These are phyloP conservation scores for Phialophora tarda DNA, from an alignment of 2,329 filamentous ascomycete species.

Conservation along the genomic window DNA sequence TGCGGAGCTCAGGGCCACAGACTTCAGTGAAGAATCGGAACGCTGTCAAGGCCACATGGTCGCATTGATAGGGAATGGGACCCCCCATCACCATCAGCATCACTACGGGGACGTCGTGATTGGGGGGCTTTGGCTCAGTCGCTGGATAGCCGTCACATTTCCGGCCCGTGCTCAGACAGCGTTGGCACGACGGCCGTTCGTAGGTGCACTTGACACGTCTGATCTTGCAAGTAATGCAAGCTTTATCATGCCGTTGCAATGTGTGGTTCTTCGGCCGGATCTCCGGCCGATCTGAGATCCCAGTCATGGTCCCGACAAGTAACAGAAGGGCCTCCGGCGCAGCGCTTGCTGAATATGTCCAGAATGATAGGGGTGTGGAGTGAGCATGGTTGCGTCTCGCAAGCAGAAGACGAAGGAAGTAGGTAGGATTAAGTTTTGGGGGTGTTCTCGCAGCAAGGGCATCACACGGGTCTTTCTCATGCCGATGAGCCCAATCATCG, in stretches of 20 bases:
- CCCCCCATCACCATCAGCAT: conserved; percentile 27
- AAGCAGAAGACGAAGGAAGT: neutral
- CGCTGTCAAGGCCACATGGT: conserved; percentile 3
- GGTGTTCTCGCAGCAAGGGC: no score
- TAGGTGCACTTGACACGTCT: conserved; percentile 41
- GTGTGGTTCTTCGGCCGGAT: neutral
- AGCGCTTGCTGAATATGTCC: neutral
- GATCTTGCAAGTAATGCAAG: conserved; percentile 38
- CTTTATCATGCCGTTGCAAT: conserved; percentile 20
- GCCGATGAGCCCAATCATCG: no score
- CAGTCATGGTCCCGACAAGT: neutral
- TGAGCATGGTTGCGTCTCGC: neutral
- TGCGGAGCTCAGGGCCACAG: conserved; percentile 39
- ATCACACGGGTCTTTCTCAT: no score
- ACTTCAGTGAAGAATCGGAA: conserved; percentile 41
- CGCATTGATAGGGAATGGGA: conserved; percentile 19
- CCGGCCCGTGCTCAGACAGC: conserved; percentile 46
- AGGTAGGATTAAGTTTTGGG: neutral
- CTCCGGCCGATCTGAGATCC: conserved; percentile 1
- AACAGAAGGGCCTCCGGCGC: neutral
- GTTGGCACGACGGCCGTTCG: conserved; percentile 44
- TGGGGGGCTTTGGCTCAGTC: neutral
- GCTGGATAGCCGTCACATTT: conserved; percentile 47
- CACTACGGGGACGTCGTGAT: conserved; percentile 9
- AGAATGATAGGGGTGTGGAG: neutral